These are phyloP conservation scores for Afroboletus lepidellus DNA, from an alignment of 1,284 basidiomycete genomes.

Conservation along the genomic window DNA sequence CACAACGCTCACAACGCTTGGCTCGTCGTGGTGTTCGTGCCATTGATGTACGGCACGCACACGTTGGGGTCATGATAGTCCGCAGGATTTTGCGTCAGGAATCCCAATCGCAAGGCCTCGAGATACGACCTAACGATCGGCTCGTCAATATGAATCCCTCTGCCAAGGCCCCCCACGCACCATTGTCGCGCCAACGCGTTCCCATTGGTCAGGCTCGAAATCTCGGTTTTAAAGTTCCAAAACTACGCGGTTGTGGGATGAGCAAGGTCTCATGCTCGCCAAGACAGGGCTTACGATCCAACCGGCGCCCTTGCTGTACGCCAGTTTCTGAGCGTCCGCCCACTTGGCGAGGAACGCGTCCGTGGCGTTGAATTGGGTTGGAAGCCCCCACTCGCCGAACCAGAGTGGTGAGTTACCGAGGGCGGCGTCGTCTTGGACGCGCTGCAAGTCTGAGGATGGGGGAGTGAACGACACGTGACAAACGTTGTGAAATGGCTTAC, in stretches of 20 bases:
- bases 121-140: constrained; percentile 60
- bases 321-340: constrained; percentile 79
- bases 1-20: neutral
- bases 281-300: constrained; percentile 59
- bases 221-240: constrained; percentile 78
- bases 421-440: constrained; percentile 36
- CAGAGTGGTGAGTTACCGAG: constrained; percentile 41
- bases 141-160: neutral
- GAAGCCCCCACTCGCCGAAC: constrained; percentile 67
- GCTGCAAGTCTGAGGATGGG: constrained; percentile 21
- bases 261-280: neutral
- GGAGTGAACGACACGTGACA: neutral
- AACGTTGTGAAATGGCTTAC: constrained; percentile 38
- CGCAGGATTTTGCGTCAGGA: constrained; percentile 62
- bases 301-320: constrained; percentile 60
- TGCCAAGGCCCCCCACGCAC: constrained; percentile 35
- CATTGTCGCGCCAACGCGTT: constrained; percentile 59
- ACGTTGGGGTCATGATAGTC: constrained; percentile 55
- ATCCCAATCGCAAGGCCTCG: constrained; percentile 58
- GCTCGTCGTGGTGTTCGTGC: constrained; percentile 5
- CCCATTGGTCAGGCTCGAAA: constrained; percentile 41
- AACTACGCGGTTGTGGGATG: constrained; percentile 43
- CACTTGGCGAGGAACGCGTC: constrained; percentile 63
- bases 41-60: constrained; percentile 50
- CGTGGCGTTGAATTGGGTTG: constrained; percentile 65